Evolutionary conservation across 2,329 filamentous ascomycete genomes (phyloP), one percentile per base, ranked within the genome.

Genomic region (Pyrenophora graminea): DNA sequence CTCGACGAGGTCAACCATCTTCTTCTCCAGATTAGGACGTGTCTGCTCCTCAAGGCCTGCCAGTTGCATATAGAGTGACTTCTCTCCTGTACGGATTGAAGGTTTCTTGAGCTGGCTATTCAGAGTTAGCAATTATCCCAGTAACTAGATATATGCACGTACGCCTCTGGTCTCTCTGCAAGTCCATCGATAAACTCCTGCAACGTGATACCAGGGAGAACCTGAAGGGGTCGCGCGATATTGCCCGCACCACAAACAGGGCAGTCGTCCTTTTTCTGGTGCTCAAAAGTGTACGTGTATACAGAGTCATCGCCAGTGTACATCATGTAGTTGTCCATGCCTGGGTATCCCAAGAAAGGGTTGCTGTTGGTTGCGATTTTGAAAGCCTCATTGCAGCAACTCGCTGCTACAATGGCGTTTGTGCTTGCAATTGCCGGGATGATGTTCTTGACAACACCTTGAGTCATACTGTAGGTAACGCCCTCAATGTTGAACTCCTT

Each of bases 391-490:
- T 96, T 97, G 75, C 94, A 97, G 75, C 93, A 97, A 45, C 90
- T 88, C 1, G 93, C 94, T 1, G 94, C 94, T 58, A 99, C 89
- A 64, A 99, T 94, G 50, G 94, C 93, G 71, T 99, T 99, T 6
- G 94, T 99, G 1, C 91, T 96, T 15, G 94, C 94, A 67, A 99
- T 99, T 23, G 94, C 95, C 0, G 94, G 94, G 55, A 99, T 99
- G 74, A 99, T 99, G 75, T 99, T 99, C 76, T 99, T 99, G 66
- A 99, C 91, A 2, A 97, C 95, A 49, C 94, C 95, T 72, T 99
- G 94, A 0, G 95, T 97, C 73, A 97, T 86, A 5, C 90, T 88
- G 74, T 99, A 99, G 1, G 94, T 97, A 51, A 99, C 90, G 7
- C 94, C 95, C 0, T 85, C 74, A 63, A 99, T 99, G 64, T 89